Evolutionary conservation across 2,329 filamentous ascomycete species (phyloP).

Genomic region (Botrytis deweyae): DNA sequence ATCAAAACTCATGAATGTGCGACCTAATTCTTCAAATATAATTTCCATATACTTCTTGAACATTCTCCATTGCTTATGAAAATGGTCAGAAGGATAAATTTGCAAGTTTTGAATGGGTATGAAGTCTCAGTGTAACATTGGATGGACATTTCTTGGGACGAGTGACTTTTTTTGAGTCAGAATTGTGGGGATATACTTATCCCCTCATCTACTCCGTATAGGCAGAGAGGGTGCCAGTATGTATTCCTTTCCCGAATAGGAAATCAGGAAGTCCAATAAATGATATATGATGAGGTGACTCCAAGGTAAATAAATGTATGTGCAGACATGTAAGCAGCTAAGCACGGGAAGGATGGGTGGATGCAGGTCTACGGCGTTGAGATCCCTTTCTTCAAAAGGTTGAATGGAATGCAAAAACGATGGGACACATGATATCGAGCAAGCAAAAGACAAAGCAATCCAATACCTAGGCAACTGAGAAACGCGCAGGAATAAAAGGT

Average conservation of each 20-base stretch:
- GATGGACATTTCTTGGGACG: conserved; percentile 9
- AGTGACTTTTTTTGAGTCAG: conserved; percentile 17
- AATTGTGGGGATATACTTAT: conserved; percentile 17
- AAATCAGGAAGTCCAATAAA: background rate
- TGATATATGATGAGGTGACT: background rate
- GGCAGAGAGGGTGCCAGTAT: background rate
- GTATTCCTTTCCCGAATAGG: conserved; percentile 11
- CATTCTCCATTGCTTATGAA: background rate
- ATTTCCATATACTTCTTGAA: background rate
- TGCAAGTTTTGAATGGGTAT: background rate
- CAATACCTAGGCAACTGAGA: background rate
- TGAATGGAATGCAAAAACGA: background rate
- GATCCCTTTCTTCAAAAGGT: background rate
- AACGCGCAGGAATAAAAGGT: background rate
- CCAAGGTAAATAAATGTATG: background rate
- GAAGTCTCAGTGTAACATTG: conserved; percentile 14
- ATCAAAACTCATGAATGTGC: background rate
- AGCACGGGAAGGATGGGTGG: conserved; percentile 10
- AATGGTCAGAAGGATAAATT: conserved; percentile 13
- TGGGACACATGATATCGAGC: background rate
- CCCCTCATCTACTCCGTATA: conserved; percentile 8
- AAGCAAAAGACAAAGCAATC: background rate
- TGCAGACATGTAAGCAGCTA: background rate
- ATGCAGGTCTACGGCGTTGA: conserved; percentile 10
- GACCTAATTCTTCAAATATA: background rate